Evolutionary conservation across 495 filamentous ascomycete genomes (phyloP).

Genomic region (Trichoderma reesei): DNA sequence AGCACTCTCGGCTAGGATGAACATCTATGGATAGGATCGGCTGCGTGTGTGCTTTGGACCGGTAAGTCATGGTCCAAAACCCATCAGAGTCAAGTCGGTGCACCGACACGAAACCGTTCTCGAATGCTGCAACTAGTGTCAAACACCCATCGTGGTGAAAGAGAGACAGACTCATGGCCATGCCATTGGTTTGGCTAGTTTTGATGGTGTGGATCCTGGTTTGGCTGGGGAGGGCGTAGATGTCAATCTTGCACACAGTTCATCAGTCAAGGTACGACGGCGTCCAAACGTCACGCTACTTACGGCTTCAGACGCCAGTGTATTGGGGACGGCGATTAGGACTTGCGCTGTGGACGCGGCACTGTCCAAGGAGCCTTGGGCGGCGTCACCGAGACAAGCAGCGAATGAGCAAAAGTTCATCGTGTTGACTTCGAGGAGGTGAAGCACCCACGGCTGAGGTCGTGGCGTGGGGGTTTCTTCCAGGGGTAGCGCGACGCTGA

Average conservation of each 20-base stretch:
- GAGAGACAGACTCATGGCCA: conserved; percentile 79
- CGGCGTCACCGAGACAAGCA: conserved; percentile 34
- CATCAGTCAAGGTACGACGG: neutral
- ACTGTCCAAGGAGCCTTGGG: neutral
- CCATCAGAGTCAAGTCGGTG: conserved; percentile 27
- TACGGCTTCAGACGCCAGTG: conserved; percentile 63
- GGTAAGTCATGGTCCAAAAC: conserved; percentile 57
- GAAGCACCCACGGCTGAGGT: conserved; percentile 71
- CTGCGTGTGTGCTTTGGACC: conserved; percentile 60
- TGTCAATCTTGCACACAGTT: conserved; percentile 50
- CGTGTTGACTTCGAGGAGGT: conserved; percentile 78
- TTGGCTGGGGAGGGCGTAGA: conserved; percentile 74
- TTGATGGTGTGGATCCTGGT: conserved; percentile 55
- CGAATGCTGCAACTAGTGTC: conserved; percentile 66
- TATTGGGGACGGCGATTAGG: conserved; percentile 68
- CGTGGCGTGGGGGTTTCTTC: conserved; percentile 32
- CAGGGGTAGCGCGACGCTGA: conserved; percentile 65
- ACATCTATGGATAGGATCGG: conserved; percentile 75
- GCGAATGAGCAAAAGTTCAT: conserved; percentile 94
- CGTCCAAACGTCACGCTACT: conserved; percentile 15
- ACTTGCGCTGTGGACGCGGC: conserved; percentile 25
- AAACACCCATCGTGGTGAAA: conserved; percentile 35
- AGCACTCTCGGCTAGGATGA: conserved; percentile 46
- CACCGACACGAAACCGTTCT: conserved; percentile 67
- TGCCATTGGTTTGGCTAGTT: conserved; percentile 59